Conservation (phyloP, 2,329 filamentous ascomycete species). For the Venturia nashicola region DNA sequence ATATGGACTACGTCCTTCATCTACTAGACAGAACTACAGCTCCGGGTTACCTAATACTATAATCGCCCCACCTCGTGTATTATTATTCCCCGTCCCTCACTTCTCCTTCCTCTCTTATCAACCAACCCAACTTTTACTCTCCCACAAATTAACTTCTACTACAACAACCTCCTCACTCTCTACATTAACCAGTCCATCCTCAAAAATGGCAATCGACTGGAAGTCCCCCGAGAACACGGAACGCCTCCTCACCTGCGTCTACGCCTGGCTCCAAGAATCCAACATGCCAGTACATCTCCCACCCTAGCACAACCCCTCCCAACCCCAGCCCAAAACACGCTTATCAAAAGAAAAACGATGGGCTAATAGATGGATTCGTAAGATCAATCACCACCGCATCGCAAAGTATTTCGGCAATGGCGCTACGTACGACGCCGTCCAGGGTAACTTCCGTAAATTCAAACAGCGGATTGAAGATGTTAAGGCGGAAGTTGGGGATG, state of each 20-base stretch:
- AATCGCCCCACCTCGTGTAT: background rate
- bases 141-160: background rate
- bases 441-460: conserved; percentile 32
- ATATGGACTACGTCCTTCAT: background rate
- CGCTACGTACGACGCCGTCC: conserved; percentile 36
- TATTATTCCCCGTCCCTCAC: background rate
- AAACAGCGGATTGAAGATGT: conserved; percentile 29
- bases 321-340: background rate
- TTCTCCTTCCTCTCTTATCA: background rate
- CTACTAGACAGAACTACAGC: background rate
- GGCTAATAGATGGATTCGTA: background rate
- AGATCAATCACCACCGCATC: conserved; percentile 34
- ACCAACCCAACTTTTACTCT: background rate
- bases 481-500: background rate
- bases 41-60: background rate
- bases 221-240: conserved; percentile 22
- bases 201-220: conserved; percentile 27
- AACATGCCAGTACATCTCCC: conserved; percentile 20
- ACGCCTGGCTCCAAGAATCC: conserved; percentile 18
- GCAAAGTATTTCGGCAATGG: conserved; percentile 33
- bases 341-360: conserved; percentile 5
- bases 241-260: conserved; percentile 28
- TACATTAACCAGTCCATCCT: background rate
- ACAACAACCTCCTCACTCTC: background rate
- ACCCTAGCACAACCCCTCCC: background rate